phyloP scores from a whole-genome alignment of 139 green algal species.

The Microglena sp. region DNA sequence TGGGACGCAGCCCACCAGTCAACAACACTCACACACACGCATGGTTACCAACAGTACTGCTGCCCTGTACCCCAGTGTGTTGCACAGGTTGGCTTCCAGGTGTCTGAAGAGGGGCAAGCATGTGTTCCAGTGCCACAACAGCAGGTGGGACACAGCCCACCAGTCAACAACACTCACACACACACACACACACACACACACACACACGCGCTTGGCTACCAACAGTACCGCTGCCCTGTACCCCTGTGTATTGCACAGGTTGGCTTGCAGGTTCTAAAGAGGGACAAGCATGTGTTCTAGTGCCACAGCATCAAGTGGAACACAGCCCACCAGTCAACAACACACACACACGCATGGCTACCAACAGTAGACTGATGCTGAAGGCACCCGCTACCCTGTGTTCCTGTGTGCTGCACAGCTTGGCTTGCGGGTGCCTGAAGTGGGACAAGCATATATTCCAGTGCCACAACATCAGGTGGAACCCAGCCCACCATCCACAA shows the following conservation, averaged over 20 bases:
- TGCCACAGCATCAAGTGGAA: slow-evolving; percentile 57
- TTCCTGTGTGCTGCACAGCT: too few relatives aligned
- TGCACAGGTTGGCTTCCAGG: too few relatives aligned
- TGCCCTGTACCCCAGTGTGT: too few relatives aligned
- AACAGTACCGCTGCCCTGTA: too few relatives aligned
- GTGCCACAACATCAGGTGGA: slow-evolving; percentile 51
- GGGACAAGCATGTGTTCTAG: slow-evolving; percentile 41
- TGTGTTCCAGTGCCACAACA: slow-evolving; percentile 50
- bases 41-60: too few relatives aligned
- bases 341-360: too few relatives aligned
- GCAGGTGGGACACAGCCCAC: slow-evolving; percentile 55
- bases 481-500: slow-evolving; percentile 26
- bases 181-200: neutral
- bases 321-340: slow-evolving; percentile 39
- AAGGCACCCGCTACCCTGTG: too few relatives aligned
- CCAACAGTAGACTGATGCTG: too few relatives aligned
- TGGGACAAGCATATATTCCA: slow-evolving; percentile 38
- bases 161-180: too few relatives aligned
- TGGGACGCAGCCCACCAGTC: slow-evolving; percentile 55
- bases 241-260: too few relatives aligned
- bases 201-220: neutral
- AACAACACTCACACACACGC: neutral
- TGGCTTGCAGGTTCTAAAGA: slow-evolving; percentile 41
- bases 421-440: too few relatives aligned
- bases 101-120: slow-evolving; percentile 29